A percentile compares a stretch with the other conserved stretches of the same genome.
Conservation (phyloP, 2,329 filamentous ascomycete genomes). For the Sordariomycetes sp. region DNA sequence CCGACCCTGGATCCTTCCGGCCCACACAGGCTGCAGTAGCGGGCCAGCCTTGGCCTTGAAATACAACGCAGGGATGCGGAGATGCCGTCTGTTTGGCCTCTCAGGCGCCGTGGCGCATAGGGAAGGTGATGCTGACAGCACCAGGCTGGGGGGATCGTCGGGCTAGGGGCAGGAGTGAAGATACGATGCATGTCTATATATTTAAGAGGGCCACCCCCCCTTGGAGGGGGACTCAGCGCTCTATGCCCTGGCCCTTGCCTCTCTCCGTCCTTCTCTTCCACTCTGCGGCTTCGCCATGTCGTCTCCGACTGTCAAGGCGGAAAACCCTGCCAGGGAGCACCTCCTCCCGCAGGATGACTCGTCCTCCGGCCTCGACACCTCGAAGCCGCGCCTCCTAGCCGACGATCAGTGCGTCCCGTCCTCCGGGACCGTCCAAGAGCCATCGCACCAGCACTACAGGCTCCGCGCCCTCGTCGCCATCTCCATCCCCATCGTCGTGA, state of each 20-base stretch:
- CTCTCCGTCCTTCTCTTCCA: not conserved
- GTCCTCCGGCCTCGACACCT: not conserved
- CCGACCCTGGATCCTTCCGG: too few relatives aligned
- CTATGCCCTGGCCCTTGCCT: not conserved
- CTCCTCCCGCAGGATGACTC: not conserved
- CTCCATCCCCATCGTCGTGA: slow-evolving; percentile 3
- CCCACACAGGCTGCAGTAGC: too few relatives aligned
- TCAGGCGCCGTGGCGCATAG: too few relatives aligned
- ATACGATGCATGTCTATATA: too few relatives aligned
- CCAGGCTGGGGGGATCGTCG: too few relatives aligned
- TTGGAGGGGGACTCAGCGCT: too few relatives aligned
- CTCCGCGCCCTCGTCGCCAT: slow-evolving; percentile 5
- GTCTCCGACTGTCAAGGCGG: not conserved
- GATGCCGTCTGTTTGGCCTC: too few relatives aligned
- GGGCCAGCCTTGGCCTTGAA: too few relatives aligned
- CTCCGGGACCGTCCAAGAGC: not conserved
- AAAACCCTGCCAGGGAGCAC: not conserved
- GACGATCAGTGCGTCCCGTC: not conserved
- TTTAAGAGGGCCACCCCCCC: too few relatives aligned
- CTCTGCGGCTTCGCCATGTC: not conserved
- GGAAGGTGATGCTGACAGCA: too few relatives aligned
- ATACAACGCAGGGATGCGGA: too few relatives aligned
- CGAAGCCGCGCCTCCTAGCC: not conserved
- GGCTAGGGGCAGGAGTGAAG: too few relatives aligned
- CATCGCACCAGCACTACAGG: not conserved